Evolutionary conservation across 1,284 basidiomycete species (phyloP), one percentile per base, ranked within the genome.

Genomic region (Tilletia walkeri): DNA sequence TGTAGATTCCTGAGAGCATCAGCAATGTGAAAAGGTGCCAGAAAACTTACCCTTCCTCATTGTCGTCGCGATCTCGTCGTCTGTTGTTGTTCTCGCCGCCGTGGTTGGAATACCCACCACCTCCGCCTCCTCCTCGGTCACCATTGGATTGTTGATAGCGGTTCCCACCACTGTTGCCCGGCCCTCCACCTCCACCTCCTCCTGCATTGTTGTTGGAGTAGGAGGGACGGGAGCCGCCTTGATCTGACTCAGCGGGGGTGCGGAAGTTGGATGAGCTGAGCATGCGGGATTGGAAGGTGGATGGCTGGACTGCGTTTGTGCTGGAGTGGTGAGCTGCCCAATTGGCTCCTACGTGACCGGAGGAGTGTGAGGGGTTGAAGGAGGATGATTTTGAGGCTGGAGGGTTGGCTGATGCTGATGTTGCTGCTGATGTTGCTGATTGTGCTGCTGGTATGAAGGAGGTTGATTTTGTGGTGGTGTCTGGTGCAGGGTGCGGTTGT

Each of bases 11-110:
- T 30, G 24, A 30, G 24, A 30, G 24, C 24, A 45, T 45, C 2
- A 41, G 34, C 30, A 63, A 10, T 2, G 7, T 36, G 34, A 63
- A 38, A 10, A 38, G 36, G 39, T 18, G 7, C 59, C 90, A 61
- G 7, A 41, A 41, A 4, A 63, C 59, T 36, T 41, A 63, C 59
- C 59, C 59, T 63, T 63, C 59, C 90, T 89, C 88, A 87, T 84
- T 76, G 78, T 66, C 67, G 36, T 41, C 59, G 36, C 59, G 59
- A 39, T 18, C 38, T 20, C 36, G 30, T 34, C 59, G 16, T 14
- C 59, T 18, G 34, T 56, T 12, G 3, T 34, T 56, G 54, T 34
- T 34, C 20, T 56, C 54, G 20, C 34, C 34, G 18, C 54, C 54
- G 24, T 24, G 30, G 50, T 34, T 56, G 20, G 54, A 56, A 30